phyloP scores from a whole-genome alignment of 2,329 filamentous ascomycete genomes.

The Microsporum ferrugineum region DNA sequence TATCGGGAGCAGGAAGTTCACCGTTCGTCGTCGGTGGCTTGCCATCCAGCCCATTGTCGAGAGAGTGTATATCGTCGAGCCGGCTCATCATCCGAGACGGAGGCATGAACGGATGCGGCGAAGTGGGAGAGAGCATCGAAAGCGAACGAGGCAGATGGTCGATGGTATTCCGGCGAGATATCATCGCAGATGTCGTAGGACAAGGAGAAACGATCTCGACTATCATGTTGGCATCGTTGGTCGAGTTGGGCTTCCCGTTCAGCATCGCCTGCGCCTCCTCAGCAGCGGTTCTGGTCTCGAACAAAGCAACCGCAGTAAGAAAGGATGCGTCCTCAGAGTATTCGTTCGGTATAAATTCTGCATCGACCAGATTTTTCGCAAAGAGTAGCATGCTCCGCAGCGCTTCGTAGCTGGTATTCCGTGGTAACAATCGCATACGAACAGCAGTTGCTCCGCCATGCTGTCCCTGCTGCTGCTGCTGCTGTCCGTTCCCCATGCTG shows the following conservation, averaged over 20 bases:
- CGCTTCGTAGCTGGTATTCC: slow-evolving; percentile 46
- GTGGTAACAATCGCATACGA: slow-evolving; percentile 49
- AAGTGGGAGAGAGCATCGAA: slow-evolving; percentile 11
- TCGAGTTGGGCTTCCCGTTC: slow-evolving; percentile 51
- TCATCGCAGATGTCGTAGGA: slow-evolving; percentile 17
- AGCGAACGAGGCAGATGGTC: slow-evolving; percentile 30
- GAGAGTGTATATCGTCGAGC: slow-evolving; percentile 4
- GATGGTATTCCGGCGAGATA: slow-evolving; percentile 42
- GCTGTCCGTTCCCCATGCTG: not conserved
- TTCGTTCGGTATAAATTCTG: slow-evolving; percentile 46
- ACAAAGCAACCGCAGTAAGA: slow-evolving; percentile 47
- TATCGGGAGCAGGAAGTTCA: slow-evolving; percentile 42
- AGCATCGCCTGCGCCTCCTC: slow-evolving; percentile 49
- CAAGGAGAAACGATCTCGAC: slow-evolving; percentile 39
- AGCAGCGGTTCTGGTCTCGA: slow-evolving; percentile 46
- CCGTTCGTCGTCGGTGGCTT: slow-evolving; percentile 31
- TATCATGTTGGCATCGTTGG: slow-evolving; percentile 49
- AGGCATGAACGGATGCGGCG: slow-evolving; percentile 30
- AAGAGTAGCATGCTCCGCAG: slow-evolving; percentile 55
- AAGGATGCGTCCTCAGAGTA: slow-evolving; percentile 47
- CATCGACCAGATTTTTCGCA: slow-evolving; percentile 50
- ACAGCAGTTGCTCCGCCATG: slow-evolving; percentile 32
- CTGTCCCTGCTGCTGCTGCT: not conserved
- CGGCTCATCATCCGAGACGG: slow-evolving; percentile 9
- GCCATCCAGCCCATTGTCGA: slow-evolving; percentile 3